These are phyloP conservation scores for Saitozyma podzolica DNA, from an alignment of 768 basidiomycete species.

Conservation along the genomic window DNA sequence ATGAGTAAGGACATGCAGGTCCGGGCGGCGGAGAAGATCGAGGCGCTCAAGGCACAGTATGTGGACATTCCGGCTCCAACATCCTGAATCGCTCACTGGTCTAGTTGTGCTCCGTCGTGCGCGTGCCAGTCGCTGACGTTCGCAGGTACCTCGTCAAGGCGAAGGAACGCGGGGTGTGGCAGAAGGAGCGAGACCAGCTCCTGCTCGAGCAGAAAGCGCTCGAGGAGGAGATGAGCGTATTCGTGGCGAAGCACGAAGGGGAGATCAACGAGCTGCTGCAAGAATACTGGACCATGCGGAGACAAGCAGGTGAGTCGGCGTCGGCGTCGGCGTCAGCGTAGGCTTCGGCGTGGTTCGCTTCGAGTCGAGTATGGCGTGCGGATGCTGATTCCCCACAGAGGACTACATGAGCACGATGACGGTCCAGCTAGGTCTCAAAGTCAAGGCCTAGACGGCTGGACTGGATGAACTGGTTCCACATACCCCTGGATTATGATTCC, in stretches of 20 bases:
- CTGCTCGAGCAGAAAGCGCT: slow-evolving; percentile 71
- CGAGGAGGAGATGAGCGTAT: slow-evolving; percentile 65
- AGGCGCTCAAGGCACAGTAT: slow-evolving; percentile 67
- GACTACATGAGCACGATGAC: slow-evolving; percentile 45
- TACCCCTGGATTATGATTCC: too few species aligned
- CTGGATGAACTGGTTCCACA: neutral
- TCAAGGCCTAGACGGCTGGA: slow-evolving; percentile 1
- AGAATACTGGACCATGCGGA: slow-evolving; percentile 61
- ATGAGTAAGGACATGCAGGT: slow-evolving; percentile 77
- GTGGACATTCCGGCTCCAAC: slow-evolving; percentile 70
- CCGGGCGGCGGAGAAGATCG: slow-evolving; percentile 71
- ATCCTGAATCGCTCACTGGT: neutral
- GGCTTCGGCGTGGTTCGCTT: neutral
- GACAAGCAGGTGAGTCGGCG: slow-evolving; percentile 39
- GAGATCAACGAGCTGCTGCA: slow-evolving; percentile 78
- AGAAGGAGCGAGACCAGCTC: slow-evolving; percentile 33
- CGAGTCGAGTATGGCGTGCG: neutral
- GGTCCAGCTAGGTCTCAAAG: slow-evolving; percentile 23
- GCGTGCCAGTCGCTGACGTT: neutral
- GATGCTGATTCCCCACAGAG: slow-evolving; percentile 12
- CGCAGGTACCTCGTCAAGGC: slow-evolving; percentile 18
- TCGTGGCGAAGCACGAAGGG: slow-evolving; percentile 60
- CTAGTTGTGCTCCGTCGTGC: neutral
- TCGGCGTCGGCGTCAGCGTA: neutral
- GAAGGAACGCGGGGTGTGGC: slow-evolving; percentile 35